Evolutionary conservation across 2,329 filamentous ascomycete genomes (phyloP), one percentile per base, ranked within the genome.

Genomic region (Plectosphaerella cucumerina): DNA sequence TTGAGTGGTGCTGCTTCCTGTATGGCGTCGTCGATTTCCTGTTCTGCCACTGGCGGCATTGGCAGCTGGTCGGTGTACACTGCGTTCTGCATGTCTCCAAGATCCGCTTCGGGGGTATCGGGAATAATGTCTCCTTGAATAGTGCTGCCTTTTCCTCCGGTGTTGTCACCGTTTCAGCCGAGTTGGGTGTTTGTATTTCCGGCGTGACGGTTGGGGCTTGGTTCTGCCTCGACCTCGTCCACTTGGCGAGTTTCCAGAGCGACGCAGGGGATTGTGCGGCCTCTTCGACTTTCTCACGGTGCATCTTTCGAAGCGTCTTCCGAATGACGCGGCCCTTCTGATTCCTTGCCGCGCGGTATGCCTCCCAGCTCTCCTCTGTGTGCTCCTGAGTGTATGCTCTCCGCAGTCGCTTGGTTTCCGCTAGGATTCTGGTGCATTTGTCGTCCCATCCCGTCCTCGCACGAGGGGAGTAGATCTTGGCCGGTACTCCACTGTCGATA

Each of bases 1-100:
- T 56, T 60, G 37, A 55, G 51, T 23, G 51, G 51, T 18, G 55
- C 46, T 49, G 57, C 58, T 50, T 59, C 50, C 11, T 43, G 15
- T 11, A 49, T 46, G n/a, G 50, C 47, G 14, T 49, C 42, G 17
- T 52, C 23, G 2, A 49, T 33, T 44, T 52, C 41, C 4, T 20
- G 23, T 33, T 44, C 34, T 9, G 6, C 21, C 31, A 50, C 20
- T 33, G 6, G 39, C 17, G 31, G 49, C 15, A 48, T 14, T 3
- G 11, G 5, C 1, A 51, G 39, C 14, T 51, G 21, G 44, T 51
- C 43, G 17, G n/a, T 46, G 47, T 44, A 51, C 12, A 12, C 17
- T 48, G 9, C 26, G n/a, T 51, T 48, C 18, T 47, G n/a, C 6
- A 51, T 48, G 21, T 51, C 49, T 23, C 12, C n/a, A 11, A 48